Conservation (phyloP, 179 eudicot genomes). For the Spinacia oleracea region DNA sequence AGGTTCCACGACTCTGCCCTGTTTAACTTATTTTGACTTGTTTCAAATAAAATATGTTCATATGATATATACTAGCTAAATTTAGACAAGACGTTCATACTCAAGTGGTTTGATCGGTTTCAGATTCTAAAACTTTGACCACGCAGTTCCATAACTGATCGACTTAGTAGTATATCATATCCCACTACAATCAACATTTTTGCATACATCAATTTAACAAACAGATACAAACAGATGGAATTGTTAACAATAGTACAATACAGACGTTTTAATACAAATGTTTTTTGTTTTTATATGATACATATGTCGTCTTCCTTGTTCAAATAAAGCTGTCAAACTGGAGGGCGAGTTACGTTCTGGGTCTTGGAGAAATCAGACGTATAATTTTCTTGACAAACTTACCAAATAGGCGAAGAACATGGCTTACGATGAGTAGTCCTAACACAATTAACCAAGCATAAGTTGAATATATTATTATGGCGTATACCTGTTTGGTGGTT, state of each 20-base stretch:
- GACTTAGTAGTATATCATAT: too few species aligned
- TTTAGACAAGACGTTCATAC: too few species aligned
- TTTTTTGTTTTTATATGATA: not conserved
- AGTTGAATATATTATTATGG: not conserved
- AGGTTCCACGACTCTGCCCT: too few species aligned
- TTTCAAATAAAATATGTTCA: too few species aligned
- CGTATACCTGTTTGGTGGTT: not conserved
- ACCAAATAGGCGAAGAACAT: conserved; percentile 5
- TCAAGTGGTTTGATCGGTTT: too few species aligned
- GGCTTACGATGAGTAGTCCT: not conserved
- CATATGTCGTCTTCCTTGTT: not conserved
- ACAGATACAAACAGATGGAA: too few species aligned
- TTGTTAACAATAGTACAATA: not conserved
- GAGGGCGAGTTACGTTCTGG: not conserved
- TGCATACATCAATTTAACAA: too few species aligned
- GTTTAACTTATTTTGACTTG: too few species aligned
- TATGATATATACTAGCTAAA: too few species aligned
- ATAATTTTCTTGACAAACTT: not conserved
- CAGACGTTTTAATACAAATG: not conserved
- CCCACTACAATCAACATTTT: too few species aligned
- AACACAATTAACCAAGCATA: not conserved
- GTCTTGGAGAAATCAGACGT: not conserved
- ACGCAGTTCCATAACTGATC: too few species aligned
- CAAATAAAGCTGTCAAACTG: not conserved
- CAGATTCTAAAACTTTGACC: too few species aligned